Evolutionary conservation across 345 rosid genomes (phyloP), one percentile per base, ranked within the genome.

Genomic region (Hibiscus syriacus): DNA sequence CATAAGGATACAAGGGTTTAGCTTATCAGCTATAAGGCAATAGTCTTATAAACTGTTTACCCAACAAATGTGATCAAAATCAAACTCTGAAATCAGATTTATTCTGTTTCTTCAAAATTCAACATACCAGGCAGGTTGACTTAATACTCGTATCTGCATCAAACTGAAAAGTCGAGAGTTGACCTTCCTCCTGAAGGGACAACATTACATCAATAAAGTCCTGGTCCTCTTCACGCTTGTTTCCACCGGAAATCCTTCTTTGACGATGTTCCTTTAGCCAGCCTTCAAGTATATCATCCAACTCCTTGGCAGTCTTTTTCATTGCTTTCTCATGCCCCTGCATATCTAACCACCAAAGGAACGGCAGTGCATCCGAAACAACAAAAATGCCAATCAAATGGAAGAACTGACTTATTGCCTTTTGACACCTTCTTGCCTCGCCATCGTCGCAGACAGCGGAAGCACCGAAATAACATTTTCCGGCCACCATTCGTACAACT

Each of bases 81-180:
- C 5, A 41, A 39, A 19, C 10, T 56, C 20, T 23, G 27, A 27
- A 17, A 50, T 49, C 19, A 58, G 39, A 36, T 36, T 36, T 9
- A 1, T 36, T 36, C 11, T 34, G 9, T 32, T 22, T 23, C 29
- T 29, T 20, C 20, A 22, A 22, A 34, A 58, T 9, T 50, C 26
- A 67, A 32, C 69, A 20, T 74, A 86, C 91, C 84, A 82, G 65
- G 55, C 83, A 76, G 50, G 86, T 82, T 25, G 85, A 78, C 67
- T 84, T 84, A 80, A 77, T 76, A 55, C 78, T 73, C 0, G 77
- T 78, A 60, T 79, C 75, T 2, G 79, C 66, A 74, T 74, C 85
- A 69, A 72, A 77, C 46, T 58, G 76, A 36, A 74, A 73, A 61
- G 62, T 70, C 1, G 81, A 70, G 11, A 82, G 67, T 0, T 55